Evolutionary conservation across 2,329 filamentous ascomycete species (phyloP), one percentile per base, ranked within the genome.

Genomic region (Cytospora chrysosperma): DNA sequence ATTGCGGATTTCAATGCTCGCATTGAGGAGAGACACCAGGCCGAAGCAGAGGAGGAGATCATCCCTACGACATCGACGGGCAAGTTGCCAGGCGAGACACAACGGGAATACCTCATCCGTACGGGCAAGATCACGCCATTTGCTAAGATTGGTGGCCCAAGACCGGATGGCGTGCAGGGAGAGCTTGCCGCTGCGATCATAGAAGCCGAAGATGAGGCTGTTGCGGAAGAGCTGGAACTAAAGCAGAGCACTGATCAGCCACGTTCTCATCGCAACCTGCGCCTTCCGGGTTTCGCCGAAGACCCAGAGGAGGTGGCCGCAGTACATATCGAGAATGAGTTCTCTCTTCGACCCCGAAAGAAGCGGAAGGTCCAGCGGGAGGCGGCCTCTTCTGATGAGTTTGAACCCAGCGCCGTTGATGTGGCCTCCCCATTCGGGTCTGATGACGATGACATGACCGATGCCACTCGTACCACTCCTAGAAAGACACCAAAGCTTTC

Each of bases 111-210:
- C 73, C 84, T 99, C 54, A 95, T 99, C 56, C 88, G 95, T 30
- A 99, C 94, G 0, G 95, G 95, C 66, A 98, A 98, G 77, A 98
- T 99, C 69, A 99, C 95, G 0, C 95, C 95, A 0, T 99, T 99
- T 72, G 91, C 93, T 9, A 91, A 89, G 67, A 85, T 96, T 69
- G 87, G 87, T 28, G 82, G 85, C 17, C 82, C 85, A n/a, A 78
- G 87, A 1, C 81, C 81, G 4, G 80, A 85, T 30, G 86, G 84
- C 3, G 81, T 87, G 3, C 82, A 88, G 52, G 89, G 89, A 2
- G 88, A 88, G 65, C 79, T 97, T 19, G 89, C 90, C 13, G 88
- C 93, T 71, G 89, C 88, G 2, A 84, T 97, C 64, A 79, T 93
- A 17, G 91, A 96, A 72, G 92, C 91, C 0, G 93, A 97, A 72